phyloP scores from a whole-genome alignment of 495 filamentous ascomycete species.

The Xylaria cubensis region DNA sequence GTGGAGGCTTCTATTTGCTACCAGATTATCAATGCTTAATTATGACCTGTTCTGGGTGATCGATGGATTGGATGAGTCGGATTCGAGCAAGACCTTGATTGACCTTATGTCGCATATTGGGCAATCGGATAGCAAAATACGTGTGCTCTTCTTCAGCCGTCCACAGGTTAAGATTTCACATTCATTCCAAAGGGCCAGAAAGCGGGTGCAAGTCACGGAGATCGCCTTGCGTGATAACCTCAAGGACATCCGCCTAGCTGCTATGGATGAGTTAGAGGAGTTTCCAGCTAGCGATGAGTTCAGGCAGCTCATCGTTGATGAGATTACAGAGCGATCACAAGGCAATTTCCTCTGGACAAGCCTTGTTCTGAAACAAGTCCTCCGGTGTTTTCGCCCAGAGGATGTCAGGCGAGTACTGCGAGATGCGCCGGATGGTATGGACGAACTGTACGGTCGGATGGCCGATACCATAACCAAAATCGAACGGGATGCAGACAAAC shows the following conservation, averaged over 20 bases:
- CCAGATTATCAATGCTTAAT: conserved; percentile 8
- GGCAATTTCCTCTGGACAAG: conserved; percentile 40
- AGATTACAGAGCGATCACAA: conserved; percentile 30
- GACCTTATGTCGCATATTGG: conserved; percentile 29
- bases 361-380: conserved; percentile 18
- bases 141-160: background rate
- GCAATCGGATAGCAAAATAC: background rate
- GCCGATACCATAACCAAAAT: background rate
- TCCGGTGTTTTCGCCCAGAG: background rate
- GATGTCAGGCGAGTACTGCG: background rate
- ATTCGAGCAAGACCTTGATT: conserved; percentile 30
- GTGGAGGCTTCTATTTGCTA: background rate
- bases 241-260: conserved; percentile 34
- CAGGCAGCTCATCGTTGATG: conserved; percentile 26
- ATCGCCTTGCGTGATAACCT: conserved; percentile 31
- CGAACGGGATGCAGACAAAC: background rate
- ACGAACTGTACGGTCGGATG: conserved; percentile 15
- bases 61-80: conserved; percentile 41
- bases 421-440: conserved; percentile 1
- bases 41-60: conserved; percentile 37
- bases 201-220: conserved; percentile 22
- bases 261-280: conserved; percentile 28
- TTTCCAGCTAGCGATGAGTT: conserved; percentile 28
- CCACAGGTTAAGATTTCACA: background rate
- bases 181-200: background rate